phyloP scores from a whole-genome alignment of 306 rosid genomes.

The Malus orientalis region DNA sequence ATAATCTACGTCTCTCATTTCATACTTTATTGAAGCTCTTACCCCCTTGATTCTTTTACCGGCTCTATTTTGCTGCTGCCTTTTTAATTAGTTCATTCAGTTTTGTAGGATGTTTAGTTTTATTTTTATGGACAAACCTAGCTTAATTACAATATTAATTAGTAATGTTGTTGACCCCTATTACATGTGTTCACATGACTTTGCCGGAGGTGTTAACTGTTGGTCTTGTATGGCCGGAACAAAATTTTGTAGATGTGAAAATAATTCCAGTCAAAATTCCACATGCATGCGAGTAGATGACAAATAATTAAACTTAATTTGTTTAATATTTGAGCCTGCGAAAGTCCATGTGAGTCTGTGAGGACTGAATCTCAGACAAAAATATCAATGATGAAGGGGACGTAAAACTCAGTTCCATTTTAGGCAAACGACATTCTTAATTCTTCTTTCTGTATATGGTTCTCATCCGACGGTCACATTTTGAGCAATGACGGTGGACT shows the following conservation, averaged over 20 bases:
- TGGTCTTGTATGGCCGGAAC: background rate
- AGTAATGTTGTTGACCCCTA: background rate
- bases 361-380: background rate
- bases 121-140: no score
- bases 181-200: background rate
- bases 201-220: background rate
- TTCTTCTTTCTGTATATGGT: background rate
- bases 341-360: background rate
- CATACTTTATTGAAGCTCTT: no score
- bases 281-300: background rate
- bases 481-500: background rate
- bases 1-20: no score
- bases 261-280: background rate
- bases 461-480: background rate
- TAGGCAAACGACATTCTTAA: background rate
- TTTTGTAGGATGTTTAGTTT: no score
- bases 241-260: background rate
- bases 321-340: background rate
- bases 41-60: no score
- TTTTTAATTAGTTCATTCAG: no score
- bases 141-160: background rate
- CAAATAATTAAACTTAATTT: background rate
- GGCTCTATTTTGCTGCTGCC: no score
- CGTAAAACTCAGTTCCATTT: background rate
- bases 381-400: background rate